Conservation (phyloP, 345 rosid species). For the Eutrema yunnanense region DNA sequence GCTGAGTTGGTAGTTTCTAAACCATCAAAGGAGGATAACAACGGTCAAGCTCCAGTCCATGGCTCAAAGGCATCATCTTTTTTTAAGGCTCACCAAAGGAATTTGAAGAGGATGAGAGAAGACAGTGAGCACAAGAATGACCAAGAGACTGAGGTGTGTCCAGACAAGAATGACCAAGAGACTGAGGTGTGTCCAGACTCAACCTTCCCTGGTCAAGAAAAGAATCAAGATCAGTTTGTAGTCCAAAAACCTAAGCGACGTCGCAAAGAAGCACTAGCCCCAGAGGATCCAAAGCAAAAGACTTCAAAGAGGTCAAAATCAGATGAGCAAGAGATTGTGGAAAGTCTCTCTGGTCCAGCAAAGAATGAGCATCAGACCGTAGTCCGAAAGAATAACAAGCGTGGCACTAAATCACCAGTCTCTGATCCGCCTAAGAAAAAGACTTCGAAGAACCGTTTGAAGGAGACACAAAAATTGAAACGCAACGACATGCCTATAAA, state of each 20-base stretch:
- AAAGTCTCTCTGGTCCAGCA: neutral
- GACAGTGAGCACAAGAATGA: conserved; percentile 1
- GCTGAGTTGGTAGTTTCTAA: conserved; percentile 1
- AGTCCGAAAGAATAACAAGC: neutral
- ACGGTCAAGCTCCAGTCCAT: neutral
- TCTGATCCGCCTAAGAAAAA: conserved; percentile 7
- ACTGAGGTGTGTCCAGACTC: neutral
- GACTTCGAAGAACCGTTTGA: conserved; percentile 6
- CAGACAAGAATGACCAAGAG: conserved; percentile 5
- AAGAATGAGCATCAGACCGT: neutral
- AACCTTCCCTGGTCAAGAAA: neutral
- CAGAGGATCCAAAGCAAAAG: conserved; percentile 9
- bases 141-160: conserved; percentile 7
- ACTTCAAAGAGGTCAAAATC: conserved; percentile 17
- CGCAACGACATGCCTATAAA: neutral
- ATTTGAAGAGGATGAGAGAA: conserved; percentile 21
- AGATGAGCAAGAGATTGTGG: conserved; percentile 7
- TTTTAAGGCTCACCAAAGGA: conserved; percentile 15
- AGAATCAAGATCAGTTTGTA: conserved; percentile 1
- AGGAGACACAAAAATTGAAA: conserved; percentile 14
- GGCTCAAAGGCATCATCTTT: conserved; percentile 14
- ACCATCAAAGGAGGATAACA: conserved; percentile 9
- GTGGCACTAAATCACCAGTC: conserved; percentile 8
- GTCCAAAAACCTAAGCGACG: conserved; percentile 4
- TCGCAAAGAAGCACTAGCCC: conserved; percentile 7